Percentiles rank a stretch among this genome's conserved stretches.
These are phyloP conservation scores for Penicillium malachiteum DNA, from an alignment of 495 filamentous ascomycete species.

Conservation along the genomic window DNA sequence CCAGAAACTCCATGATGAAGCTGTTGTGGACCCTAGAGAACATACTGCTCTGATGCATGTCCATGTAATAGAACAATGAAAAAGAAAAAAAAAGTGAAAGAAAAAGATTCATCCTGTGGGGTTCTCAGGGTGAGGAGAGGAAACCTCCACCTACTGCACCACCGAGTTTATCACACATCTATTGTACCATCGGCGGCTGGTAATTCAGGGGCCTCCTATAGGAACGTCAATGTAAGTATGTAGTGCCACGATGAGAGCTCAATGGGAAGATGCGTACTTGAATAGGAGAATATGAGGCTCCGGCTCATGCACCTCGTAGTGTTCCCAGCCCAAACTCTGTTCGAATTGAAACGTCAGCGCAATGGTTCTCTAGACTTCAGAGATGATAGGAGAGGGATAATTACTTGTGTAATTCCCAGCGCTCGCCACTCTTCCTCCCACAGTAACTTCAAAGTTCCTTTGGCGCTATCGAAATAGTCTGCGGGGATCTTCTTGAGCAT, in stretches of 20 bases:
- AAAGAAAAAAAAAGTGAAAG: slow-evolving; percentile 6
- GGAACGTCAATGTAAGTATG: slow-evolving; percentile 9
- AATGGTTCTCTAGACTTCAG: neutral
- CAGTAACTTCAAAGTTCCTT: slow-evolving; percentile 90
- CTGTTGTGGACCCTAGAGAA: slow-evolving; percentile 28
- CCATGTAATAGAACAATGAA: slow-evolving; percentile 17
- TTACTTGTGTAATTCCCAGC: slow-evolving; percentile 91
- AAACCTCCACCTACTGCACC: slow-evolving; percentile 5
- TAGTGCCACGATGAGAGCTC: neutral
- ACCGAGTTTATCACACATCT: slow-evolving; percentile 11
- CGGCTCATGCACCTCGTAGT: slow-evolving; percentile 98
- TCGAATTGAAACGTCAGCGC: neutral
- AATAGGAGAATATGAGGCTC: slow-evolving; percentile 98
- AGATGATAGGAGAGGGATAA: slow-evolving; percentile 4
- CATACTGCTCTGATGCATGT: slow-evolving; percentile 21
- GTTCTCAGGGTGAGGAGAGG: slow-evolving; percentile 1
- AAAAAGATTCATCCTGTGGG: slow-evolving; percentile 1
- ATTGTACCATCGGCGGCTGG: slow-evolving; percentile 62
- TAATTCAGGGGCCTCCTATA: slow-evolving; percentile 82
- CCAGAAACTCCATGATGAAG: slow-evolving; percentile 31
- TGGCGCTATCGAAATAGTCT: slow-evolving; percentile 87
- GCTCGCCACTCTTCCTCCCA: slow-evolving; percentile 99
- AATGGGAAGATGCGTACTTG: slow-evolving; percentile 64
- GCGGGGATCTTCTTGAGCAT: slow-evolving; percentile 97
- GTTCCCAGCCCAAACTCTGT: slow-evolving; percentile 96